A percentile compares a stretch with the other conserved stretches of the same genome.
Evolutionary conservation across 495 filamentous ascomycete species (phyloP).

Genomic region (Neurospora intermedia): DNA sequence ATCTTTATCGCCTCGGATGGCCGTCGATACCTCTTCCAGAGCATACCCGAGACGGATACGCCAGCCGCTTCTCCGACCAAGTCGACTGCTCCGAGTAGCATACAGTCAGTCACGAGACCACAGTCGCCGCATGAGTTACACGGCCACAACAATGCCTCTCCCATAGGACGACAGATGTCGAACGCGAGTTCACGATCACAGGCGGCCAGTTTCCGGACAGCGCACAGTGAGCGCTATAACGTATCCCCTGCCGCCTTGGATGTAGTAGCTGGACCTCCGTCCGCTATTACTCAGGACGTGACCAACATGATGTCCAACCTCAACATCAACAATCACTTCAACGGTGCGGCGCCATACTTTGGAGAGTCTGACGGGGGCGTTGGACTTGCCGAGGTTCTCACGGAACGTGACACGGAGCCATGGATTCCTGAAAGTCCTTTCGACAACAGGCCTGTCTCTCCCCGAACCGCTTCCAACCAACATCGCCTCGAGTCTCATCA

Average conservation of each 20-base stretch:
- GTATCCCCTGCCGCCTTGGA: neutral
- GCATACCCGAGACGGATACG: constrained; percentile 11
- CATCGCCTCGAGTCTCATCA: neutral
- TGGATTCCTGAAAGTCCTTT: neutral
- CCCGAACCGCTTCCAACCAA: neutral
- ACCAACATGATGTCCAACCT: constrained; percentile 16
- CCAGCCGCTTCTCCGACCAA: neutral
- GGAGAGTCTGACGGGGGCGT: constrained; percentile 23
- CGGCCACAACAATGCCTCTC: constrained; percentile 1
- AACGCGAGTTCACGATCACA: constrained; percentile 10
- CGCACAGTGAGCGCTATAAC: neutral
- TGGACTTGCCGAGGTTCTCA: constrained; percentile 21
- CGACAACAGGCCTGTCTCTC: neutral
- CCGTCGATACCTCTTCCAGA: constrained; percentile 21
- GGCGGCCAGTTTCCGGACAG: neutral
- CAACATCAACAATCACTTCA: constrained; percentile 13
- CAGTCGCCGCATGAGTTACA: constrained; percentile 1
- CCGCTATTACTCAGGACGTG: constrained; percentile 6
- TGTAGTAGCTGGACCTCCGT: neutral
- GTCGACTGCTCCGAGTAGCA: neutral
- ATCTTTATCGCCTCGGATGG: constrained; percentile 21
- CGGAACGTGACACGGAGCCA: constrained; percentile 13
- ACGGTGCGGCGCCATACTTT: constrained; percentile 16
- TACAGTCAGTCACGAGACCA: neutral
- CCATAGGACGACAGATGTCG: constrained; percentile 15